phyloP scores from a whole-genome alignment of 768 basidiomycete genomes.

The Cystofilobasidium capitatum region DNA sequence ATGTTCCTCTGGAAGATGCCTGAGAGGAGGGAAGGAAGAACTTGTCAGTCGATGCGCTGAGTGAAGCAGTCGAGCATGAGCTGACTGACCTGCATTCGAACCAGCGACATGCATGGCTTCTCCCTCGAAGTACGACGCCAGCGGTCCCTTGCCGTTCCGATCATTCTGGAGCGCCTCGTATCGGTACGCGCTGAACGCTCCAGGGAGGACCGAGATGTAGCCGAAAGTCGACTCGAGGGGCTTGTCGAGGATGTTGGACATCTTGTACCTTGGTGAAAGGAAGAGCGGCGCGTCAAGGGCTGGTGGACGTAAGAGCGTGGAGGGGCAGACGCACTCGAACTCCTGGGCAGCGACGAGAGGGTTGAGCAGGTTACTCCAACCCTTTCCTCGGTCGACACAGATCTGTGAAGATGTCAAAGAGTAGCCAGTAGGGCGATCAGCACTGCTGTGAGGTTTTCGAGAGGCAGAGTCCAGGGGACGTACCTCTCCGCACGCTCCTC shows the following conservation, averaged over 20 bases:
- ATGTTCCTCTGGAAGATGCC: conserved; percentile 93
- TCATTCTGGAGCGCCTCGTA: conserved; percentile 74
- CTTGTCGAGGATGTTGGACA: conserved; percentile 59
- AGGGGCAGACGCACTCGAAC: conserved; percentile 2
- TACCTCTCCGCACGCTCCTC: conserved; percentile 21
- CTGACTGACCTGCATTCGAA: too few relatives aligned
- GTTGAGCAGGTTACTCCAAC: conserved; percentile 47
- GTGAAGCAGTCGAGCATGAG: neutral
- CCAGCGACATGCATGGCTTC: too few relatives aligned
- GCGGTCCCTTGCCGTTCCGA: neutral
- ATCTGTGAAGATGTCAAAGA: conserved; percentile 49
- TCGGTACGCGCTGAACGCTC: conserved; percentile 19
- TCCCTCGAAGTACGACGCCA: too few relatives aligned
- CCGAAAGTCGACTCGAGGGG: conserved; percentile 65
- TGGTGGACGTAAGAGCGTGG: neutral
- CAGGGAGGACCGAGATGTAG: conserved; percentile 15
- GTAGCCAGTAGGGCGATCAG: too few relatives aligned
- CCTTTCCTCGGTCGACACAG: conserved; percentile 49
- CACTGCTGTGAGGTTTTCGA: too few relatives aligned
- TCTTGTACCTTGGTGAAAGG: conserved; percentile 28
- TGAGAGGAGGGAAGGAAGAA: conserved; percentile 30
- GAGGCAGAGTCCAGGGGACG: neutral
- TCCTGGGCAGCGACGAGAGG: conserved; percentile 18
- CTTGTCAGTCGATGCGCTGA: neutral
- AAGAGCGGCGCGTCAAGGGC: neutral